Evolutionary conservation across 116 monocot species (phyloP).

Genomic region (Cymodocea nodosa): DNA sequence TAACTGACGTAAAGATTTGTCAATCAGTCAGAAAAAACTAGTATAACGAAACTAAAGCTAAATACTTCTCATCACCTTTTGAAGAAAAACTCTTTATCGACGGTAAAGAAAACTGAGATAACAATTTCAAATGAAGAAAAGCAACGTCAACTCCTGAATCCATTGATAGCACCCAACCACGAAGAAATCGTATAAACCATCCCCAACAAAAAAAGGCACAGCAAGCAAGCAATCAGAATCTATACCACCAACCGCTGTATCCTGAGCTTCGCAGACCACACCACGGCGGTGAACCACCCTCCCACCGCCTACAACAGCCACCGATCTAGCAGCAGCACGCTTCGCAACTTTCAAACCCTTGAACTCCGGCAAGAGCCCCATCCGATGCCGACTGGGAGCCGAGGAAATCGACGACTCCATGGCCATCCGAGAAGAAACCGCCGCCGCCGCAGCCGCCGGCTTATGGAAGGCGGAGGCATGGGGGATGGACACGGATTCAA

Average conservation of each 20-base stretch:
- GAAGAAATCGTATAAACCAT: not conserved
- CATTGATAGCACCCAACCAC: not conserved
- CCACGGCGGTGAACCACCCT: conserved; percentile 9
- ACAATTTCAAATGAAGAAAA: not conserved
- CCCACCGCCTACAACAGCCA: not conserved
- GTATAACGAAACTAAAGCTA: too few relatives aligned
- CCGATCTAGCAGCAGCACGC: conserved; percentile 3
- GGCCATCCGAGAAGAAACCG: conserved; percentile 1
- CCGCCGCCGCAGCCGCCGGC: not conserved
- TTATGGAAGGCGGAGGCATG: not conserved
- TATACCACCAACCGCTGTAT: conserved; percentile 18
- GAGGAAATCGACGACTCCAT: conserved; percentile 8
- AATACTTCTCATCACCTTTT: too few relatives aligned
- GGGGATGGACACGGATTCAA: conserved; percentile 14
- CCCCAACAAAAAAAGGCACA: not conserved
- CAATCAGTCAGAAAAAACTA: too few relatives aligned
- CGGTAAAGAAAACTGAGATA: too few relatives aligned
- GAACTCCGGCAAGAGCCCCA: not conserved
- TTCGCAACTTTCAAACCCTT: conserved; percentile 17
- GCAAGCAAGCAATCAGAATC: not conserved
- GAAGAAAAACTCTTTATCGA: too few relatives aligned
- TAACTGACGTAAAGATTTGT: too few relatives aligned
- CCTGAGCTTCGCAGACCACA: conserved; percentile 26
- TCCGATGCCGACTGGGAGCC: not conserved
- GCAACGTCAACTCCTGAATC: not conserved